Evolutionary conservation across 1,284 basidiomycete species (phyloP), one percentile per base, ranked within the genome.

Genomic region (Ceratobasidium sp.): DNA sequence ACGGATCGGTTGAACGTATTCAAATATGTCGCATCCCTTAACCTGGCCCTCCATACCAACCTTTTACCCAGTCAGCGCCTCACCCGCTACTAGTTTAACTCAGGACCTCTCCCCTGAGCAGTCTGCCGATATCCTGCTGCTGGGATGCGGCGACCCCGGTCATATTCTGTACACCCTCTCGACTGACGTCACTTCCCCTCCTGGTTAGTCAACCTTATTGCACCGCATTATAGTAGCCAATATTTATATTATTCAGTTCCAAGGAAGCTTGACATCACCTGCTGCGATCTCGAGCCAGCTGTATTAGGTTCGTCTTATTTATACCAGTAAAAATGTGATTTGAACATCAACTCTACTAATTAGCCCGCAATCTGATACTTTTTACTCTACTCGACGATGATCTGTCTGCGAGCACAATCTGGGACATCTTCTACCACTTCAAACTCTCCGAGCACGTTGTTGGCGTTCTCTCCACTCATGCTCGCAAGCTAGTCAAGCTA

Each of bases 361-460:
- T n/a, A 88, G 87, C 87, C 26, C 86, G 87, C 23, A 88, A 88
- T 68, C 82, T 85, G 9, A 68, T 87, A 6, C 80, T 85, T 13
- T 82, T 84, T 64, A 84, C 84, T 3, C 73, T 85, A 40, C 78
- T 86, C 38, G 85, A 87, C 15, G 85, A 86, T n/a, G 68, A 82
- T 10, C 69, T 81, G 0, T 77, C 82, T 33, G 71, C 79, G 44
- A 70, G 79, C 7, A 81, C 64, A 13, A 83, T 88, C 13, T 92
- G 90, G 90, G 87, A 89, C 68, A 88, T 91, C 28, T 90, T 88
- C 81, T 91, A 87, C 80, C 88, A 91, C 81, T 83, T 91, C 73
- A 84, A 86, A 76, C 80, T 92, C 50, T 87, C 90, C 82, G 80
- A 85, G 48, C 66, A 73, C 0, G 85, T 89, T 0, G 82, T 85